A percentile compares a stretch with the other conserved stretches of the same genome.
Conservation (phyloP, 306 rosid species). For the Glycine soja region DNA sequence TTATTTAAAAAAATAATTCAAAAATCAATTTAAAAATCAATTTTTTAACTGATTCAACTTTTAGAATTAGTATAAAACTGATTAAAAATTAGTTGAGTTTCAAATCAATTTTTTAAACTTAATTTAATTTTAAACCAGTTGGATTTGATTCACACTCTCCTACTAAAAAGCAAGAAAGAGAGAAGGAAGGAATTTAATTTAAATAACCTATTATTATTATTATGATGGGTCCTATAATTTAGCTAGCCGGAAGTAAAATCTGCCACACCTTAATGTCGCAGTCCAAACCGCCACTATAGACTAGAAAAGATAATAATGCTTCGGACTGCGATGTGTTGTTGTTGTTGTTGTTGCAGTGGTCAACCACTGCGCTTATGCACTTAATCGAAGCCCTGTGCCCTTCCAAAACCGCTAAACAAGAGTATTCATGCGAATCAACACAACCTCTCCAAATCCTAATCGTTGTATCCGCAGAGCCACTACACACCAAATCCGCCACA, state of each 20-base stretch:
- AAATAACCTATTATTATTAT: no score
- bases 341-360: slow-evolving; percentile 42
- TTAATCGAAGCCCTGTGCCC: slow-evolving; percentile 83
- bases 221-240: slow-evolving; percentile 1
- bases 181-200: background rate
- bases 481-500: slow-evolving; percentile 69
- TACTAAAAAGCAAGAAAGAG: no score
- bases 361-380: slow-evolving; percentile 70
- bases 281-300: slow-evolving; percentile 88
- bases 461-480: slow-evolving; percentile 90
- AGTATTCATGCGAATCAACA: slow-evolving; percentile 45
- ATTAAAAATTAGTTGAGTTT: no score
- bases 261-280: slow-evolving; percentile 83
- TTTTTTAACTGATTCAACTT: no score
- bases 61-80: no score
- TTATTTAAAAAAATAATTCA: no score
- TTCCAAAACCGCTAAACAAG: slow-evolving; percentile 73
- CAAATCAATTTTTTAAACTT: no score
- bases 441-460: slow-evolving; percentile 79
- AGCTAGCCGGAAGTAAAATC: slow-evolving; percentile 57
- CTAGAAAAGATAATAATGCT: slow-evolving; percentile 42
- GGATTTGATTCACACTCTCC: no score
- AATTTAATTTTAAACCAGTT: no score
- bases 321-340: slow-evolving; percentile 49
- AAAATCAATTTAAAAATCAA: no score